Conservation (phyloP, 1,284 basidiomycete genomes). For the Trichosporon sp. region DNA sequence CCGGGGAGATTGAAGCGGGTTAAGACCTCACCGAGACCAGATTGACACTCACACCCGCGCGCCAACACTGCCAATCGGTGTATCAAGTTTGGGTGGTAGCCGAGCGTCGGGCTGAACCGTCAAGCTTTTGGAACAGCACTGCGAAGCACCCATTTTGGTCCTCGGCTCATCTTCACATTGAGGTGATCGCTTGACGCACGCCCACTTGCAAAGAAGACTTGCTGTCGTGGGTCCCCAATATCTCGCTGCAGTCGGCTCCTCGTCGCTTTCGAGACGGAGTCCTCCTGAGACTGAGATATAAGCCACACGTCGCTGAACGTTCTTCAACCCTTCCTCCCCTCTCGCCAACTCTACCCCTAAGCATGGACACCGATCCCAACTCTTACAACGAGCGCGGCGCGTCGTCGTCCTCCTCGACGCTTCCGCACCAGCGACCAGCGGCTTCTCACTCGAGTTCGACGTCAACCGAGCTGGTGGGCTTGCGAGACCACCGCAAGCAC, state of each 20-base stretch:
- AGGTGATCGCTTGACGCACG: neutral
- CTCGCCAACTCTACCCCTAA: neutral
- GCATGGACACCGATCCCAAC: slow-evolving; percentile 22
- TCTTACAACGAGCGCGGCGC: slow-evolving; percentile 15
- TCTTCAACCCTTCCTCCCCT: neutral
- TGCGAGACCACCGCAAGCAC: neutral
- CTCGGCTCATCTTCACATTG: neutral
- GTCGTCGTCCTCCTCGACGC: neutral
- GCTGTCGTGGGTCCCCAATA: neutral
- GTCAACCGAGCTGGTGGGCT: neutral
- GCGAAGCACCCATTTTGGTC: neutral
- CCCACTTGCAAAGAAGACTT: neutral
- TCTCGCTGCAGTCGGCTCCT: neutral
- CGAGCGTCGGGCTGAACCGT: neutral
- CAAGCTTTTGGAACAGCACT: neutral
- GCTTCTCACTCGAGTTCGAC: neutral
- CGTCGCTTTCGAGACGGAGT: neutral
- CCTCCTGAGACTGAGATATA: neutral
- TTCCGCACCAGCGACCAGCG: neutral
- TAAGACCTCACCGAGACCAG: neutral
- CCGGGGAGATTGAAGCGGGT: neutral
- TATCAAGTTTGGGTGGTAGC: neutral
- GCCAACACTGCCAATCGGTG: neutral
- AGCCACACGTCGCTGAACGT: neutral
- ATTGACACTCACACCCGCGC: neutral